These are phyloP conservation scores for Cordyceps pruinosa DNA, from an alignment of 2,329 filamentous ascomycete genomes.

Conservation along the genomic window DNA sequence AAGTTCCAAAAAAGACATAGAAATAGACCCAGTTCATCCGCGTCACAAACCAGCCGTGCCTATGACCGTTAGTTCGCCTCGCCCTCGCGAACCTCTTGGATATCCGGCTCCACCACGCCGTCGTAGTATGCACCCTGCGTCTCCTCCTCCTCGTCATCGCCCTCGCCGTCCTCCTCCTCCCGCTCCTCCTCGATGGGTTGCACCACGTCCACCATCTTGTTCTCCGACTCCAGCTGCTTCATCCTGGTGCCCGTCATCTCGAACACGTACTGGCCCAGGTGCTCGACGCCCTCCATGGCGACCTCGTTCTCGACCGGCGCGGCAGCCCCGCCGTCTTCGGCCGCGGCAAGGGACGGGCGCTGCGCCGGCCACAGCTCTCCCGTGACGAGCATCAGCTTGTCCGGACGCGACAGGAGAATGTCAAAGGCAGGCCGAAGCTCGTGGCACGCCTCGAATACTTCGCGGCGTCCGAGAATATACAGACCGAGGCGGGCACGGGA, in stretches of 20 bases:
- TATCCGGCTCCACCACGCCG: constrained; percentile 27
- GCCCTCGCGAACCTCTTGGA: constrained; percentile 29
- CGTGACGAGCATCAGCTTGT: constrained; percentile 73
- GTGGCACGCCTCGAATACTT: constrained; percentile 81
- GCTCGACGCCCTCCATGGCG: constrained; percentile 85
- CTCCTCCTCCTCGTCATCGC: constrained; percentile 22
- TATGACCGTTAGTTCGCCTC: constrained; percentile 15
- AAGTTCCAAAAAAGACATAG: neutral
- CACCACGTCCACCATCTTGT: constrained; percentile 20
- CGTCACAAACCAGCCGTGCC: neutral
- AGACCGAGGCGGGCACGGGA: constrained; percentile 87
- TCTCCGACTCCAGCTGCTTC: constrained; percentile 40
- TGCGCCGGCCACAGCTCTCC: constrained; percentile 78
- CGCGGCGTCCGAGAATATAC: constrained; percentile 82
- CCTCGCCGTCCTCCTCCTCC: constrained; percentile 18
- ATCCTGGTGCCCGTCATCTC: constrained; percentile 76
- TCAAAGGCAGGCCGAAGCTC: constrained; percentile 86
- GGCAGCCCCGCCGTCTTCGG: constrained; percentile 31
- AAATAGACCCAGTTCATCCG: neutral
- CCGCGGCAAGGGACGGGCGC: constrained; percentile 35
- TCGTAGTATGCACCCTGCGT: constrained; percentile 21
- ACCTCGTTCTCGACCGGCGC: constrained; percentile 45
- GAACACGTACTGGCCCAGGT: constrained; percentile 90
- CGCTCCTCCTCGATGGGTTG: constrained; percentile 19
- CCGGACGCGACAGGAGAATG: constrained; percentile 65